These are phyloP conservation scores for Erucastrum elatum DNA, from an alignment of 345 rosid species.

Conservation along the genomic window DNA sequence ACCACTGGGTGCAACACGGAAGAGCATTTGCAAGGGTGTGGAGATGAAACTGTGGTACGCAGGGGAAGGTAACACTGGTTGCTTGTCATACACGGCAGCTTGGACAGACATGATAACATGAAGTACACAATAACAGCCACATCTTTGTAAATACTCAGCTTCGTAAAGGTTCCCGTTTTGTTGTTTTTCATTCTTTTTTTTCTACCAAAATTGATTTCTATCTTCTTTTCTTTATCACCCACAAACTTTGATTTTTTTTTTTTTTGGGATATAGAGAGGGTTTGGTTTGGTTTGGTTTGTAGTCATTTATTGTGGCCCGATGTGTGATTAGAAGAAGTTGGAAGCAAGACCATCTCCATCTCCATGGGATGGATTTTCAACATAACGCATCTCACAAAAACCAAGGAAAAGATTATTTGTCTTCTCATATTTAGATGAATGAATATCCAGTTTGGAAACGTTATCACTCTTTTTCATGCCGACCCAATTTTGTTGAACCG, in stretches of 20 bases:
- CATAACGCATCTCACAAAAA: not conserved
- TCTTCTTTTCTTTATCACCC: not conserved
- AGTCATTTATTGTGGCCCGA: not conserved
- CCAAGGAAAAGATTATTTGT: not conserved
- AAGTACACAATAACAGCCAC: conserved; percentile 8
- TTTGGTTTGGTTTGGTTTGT: not conserved
- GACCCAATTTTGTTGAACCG: not conserved
- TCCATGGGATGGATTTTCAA: not conserved
- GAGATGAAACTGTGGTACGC: conserved; percentile 6
- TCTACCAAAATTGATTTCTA: not conserved
- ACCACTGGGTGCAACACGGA: conserved; percentile 31
- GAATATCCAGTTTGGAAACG: not conserved
- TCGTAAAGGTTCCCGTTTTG: not conserved
- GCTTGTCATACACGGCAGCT: conserved; percentile 2
- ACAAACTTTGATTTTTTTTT: not conserved
- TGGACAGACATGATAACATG: not conserved
- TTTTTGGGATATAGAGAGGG: conserved; percentile 6
- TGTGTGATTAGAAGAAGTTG: not conserved
- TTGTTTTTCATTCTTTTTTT: not conserved
- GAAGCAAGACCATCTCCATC: not conserved
- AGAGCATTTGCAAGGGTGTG: conserved; percentile 10
- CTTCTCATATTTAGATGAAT: not conserved
- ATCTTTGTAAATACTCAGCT: conserved; percentile 30
- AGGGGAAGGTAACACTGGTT: conserved; percentile 16
- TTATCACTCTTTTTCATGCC: not conserved